Evolutionary conservation across 352 stramenopile genomes (phyloP).

Genomic region (Elongisporangium prolatum): DNA sequence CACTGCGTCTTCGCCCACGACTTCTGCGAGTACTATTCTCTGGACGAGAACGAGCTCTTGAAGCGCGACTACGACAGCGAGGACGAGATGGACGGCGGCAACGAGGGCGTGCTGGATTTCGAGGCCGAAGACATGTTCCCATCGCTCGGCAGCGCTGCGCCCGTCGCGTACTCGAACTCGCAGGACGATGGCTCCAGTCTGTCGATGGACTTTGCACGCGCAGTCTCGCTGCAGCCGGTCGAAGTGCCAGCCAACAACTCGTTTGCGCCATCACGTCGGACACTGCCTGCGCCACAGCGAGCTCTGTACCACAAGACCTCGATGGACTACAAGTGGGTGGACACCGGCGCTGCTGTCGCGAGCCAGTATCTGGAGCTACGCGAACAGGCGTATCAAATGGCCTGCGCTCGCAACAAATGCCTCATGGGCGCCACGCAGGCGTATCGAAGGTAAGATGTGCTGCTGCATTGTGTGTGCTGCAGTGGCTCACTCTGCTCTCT

Average conservation of each 20-base stretch:
- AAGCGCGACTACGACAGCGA: slow-evolving; percentile 74
- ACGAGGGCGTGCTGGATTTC: slow-evolving; percentile 40
- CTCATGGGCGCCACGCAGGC: slow-evolving; percentile 85
- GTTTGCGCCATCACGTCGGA: background rate
- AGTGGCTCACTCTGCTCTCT: slow-evolving; percentile 5
- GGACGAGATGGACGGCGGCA: slow-evolving; percentile 53
- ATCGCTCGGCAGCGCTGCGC: slow-evolving; percentile 40
- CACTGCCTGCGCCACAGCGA: slow-evolving; percentile 18
- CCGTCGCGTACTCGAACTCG: slow-evolving; percentile 14
- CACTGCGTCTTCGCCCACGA: slow-evolving; percentile 82
- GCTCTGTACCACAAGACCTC: slow-evolving; percentile 58
- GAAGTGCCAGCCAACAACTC: slow-evolving; percentile 1
- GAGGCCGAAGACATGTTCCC: slow-evolving; percentile 78
- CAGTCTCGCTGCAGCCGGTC: slow-evolving; percentile 53
- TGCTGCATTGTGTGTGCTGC: background rate
- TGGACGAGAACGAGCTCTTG: slow-evolving; percentile 35
- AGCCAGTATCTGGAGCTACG: slow-evolving; percentile 74
- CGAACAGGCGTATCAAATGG: slow-evolving; percentile 74
- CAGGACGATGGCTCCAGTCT: slow-evolving; percentile 20
- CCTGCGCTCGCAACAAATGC: slow-evolving; percentile 80
- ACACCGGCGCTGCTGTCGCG: slow-evolving; percentile 48
- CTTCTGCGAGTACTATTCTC: slow-evolving; percentile 68
- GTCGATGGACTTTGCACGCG: slow-evolving; percentile 76
- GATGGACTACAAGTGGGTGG: slow-evolving; percentile 50
- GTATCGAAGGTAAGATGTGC: slow-evolving; percentile 55